phyloP scores from a whole-genome alignment of 805 yeast species.

The Starmerella apis region DNA sequence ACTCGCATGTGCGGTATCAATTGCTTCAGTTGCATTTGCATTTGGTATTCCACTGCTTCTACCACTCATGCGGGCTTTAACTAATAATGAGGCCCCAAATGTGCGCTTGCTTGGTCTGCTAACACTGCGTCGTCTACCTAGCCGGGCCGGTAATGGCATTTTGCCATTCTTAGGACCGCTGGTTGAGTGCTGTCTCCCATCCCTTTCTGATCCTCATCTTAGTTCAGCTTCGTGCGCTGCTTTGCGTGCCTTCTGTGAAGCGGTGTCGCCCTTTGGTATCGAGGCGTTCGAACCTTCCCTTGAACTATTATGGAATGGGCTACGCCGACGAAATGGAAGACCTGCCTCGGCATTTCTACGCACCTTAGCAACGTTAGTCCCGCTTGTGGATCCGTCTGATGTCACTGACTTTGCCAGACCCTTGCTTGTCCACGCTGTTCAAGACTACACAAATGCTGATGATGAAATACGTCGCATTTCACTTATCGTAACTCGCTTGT shows the following conservation, averaged over 20 bases:
- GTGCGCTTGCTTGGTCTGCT: conserved; percentile 59
- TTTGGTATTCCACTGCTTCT: conserved; percentile 60
- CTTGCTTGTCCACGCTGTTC: conserved; percentile 50
- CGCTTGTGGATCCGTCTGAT: conserved; percentile 77
- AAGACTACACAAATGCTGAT: conserved; percentile 74
- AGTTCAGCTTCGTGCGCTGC: conserved; percentile 64
- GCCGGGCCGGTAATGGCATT: conserved; percentile 49
- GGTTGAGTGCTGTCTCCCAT: conserved; percentile 35
- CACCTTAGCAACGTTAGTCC: conserved; percentile 69
- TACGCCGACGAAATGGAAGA: conserved; percentile 65
- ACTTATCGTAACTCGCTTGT: conserved; percentile 53
- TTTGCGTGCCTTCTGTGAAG: conserved; percentile 64
- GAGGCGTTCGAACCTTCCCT: conserved; percentile 69
- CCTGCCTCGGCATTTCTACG: conserved; percentile 57
- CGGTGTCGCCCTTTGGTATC: conserved; percentile 77
- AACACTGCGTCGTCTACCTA: conserved; percentile 59
- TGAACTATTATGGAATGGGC: conserved; percentile 74
- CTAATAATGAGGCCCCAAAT: conserved; percentile 72
- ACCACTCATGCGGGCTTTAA: conserved; percentile 77
- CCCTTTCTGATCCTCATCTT: conserved; percentile 58
- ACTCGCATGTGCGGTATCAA: conserved; percentile 60
- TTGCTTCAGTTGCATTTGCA: conserved; percentile 76
- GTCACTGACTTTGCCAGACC: conserved; percentile 69
- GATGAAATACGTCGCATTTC: conserved; percentile 77
- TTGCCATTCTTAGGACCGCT: conserved; percentile 62